Percentiles rank a stretch among this genome's conserved stretches.
phyloP scores from a whole-genome alignment of 2,329 filamentous ascomycete species.

The Exophiala sideris region DNA sequence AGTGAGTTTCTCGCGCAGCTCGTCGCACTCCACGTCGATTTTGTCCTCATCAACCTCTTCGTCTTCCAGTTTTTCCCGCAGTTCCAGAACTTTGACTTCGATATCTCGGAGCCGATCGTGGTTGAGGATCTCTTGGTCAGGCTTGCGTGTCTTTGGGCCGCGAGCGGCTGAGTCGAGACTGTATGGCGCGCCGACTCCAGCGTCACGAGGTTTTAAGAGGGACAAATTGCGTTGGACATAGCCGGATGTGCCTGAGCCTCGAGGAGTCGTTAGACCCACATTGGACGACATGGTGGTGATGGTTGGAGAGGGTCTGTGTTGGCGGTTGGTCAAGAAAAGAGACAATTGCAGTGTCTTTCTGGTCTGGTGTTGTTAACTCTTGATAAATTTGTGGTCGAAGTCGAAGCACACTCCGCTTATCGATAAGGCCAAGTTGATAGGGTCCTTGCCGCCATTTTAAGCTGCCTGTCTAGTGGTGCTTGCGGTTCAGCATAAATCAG shows the following conservation, averaged over 20 bases:
- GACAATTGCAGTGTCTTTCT: no score
- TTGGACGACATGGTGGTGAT: slow-evolving; percentile 76
- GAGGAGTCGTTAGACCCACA: slow-evolving; percentile 89
- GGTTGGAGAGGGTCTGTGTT: background rate
- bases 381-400: no score
- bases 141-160: slow-evolving; percentile 64
- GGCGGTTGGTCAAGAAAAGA: background rate
- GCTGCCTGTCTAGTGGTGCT: no score
- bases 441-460: no score
- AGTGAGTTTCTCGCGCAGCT: slow-evolving; percentile 61
- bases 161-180: slow-evolving; percentile 28
- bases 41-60: slow-evolving; percentile 76
- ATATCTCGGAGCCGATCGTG: slow-evolving; percentile 89
- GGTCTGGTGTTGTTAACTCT: no score
- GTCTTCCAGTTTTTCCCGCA: slow-evolving; percentile 88
- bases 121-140: slow-evolving; percentile 88
- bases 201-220: slow-evolving; percentile 77
- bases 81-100: slow-evolving; percentile 88
- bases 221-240: slow-evolving; percentile 97
- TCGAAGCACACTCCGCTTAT: no score
- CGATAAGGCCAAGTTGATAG: no score
- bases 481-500: no score
- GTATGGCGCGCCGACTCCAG: slow-evolving; percentile 66
- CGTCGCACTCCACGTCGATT: slow-evolving; percentile 74
- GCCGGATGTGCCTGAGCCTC: slow-evolving; percentile 92